These are phyloP conservation scores for Penicillium subrubescens DNA, from an alignment of 495 filamentous ascomycete species.

Conservation along the genomic window DNA sequence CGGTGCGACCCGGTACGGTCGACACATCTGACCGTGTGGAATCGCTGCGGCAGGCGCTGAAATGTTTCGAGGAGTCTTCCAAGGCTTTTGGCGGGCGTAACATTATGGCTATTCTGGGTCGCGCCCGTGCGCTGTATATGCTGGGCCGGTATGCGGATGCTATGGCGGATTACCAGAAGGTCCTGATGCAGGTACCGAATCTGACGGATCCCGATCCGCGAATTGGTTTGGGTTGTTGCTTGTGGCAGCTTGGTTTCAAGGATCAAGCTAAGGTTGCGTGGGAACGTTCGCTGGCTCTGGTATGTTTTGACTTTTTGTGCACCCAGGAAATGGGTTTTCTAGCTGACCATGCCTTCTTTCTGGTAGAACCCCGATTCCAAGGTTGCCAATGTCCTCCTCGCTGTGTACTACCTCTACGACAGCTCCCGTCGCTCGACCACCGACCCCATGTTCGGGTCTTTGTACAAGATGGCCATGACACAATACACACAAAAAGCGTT, in stretches of 20 bases:
- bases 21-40: conserved; percentile 77
- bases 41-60: conserved; percentile 76
- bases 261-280: conserved; percentile 88
- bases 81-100: conserved; percentile 81
- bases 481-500: conserved; percentile 92
- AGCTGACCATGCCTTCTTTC: background rate
- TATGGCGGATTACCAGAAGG: conserved; percentile 82
- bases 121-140: conserved; percentile 79
- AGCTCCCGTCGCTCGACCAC: conserved; percentile 78
- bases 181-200: conserved; percentile 78
- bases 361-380: conserved; percentile 79
- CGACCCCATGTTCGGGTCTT: conserved; percentile 71
- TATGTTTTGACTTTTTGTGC: conserved; percentile 22
- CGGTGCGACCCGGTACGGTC: conserved; percentile 57
- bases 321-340: background rate
- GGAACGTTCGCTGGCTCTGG: conserved; percentile 81
- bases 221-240: conserved; percentile 92
- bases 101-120: conserved; percentile 86
- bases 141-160: conserved; percentile 82
- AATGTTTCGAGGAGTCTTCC: conserved; percentile 91
- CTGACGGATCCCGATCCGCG: conserved; percentile 93
- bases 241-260: conserved; percentile 92
- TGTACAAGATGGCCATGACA: conserved; percentile 92
- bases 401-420: conserved; percentile 81
- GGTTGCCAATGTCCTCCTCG: conserved; percentile 85